Base-by-base conservation (phyloP, 2,329 filamentous ascomycete species). In the Diatrype stigma region DNA sequence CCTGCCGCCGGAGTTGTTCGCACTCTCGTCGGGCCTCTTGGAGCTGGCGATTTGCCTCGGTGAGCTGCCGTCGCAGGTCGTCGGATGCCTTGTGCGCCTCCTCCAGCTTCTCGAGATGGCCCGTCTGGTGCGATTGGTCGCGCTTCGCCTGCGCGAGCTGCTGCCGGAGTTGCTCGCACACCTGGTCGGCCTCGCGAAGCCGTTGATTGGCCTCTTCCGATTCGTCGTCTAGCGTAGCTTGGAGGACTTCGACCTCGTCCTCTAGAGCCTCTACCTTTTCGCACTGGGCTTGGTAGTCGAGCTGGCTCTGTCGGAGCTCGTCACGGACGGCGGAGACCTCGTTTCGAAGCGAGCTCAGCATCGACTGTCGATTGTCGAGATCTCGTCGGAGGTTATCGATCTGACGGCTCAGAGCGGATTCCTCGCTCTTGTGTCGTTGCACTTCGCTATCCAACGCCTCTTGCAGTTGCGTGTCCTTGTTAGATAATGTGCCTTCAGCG, bases 191-290 rank as follows among this genome's bases (percentile, higher is more conserved):
- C 42, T 70, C 67, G 47, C 70, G 63, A 10, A 79, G 63, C 42
- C 78, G 74, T 37, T 74, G 68, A 16, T 72, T 79, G 6, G 79
- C 78, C 52, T 81, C 78, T 56, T 86, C 81, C 42, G 79, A 78
- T 64, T 87, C 85, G 53, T 86, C 80, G 46, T 88, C 84, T 42
- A 86, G 68, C 35, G 78, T 80, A 21, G 77, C 75, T 64, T 90
- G 86, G 14, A 92, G 70, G 26, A 89, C 81, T 48, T 89, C 84
- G n/a, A 90, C 76, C 64, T 91, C 88, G 57, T 91, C 87, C 63
- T 92, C 86, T 19, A 92, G 67, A 7, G 78, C 77, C 51, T 87
- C 81, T 2, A 85, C 74, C 64, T 84, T 89, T 57, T 88, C 85
- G 46, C 75, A 74, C 53, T 89, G 75, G 1, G 76, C 66, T 56